Conservation (phyloP, 768 basidiomycete species). For the Tylopilus sp. region DNA sequence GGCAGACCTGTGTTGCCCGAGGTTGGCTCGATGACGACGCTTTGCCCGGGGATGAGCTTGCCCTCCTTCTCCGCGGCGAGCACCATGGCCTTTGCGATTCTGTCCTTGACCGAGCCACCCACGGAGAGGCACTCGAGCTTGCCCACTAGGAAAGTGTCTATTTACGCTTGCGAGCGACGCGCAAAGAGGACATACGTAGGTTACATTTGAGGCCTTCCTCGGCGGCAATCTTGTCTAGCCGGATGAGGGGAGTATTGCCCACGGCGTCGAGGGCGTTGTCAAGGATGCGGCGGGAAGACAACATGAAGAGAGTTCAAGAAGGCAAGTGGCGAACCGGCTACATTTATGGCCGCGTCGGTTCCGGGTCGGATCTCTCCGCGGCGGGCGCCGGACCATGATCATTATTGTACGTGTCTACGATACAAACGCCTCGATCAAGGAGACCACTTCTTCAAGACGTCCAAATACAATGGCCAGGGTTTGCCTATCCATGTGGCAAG, state of each 20-base stretch:
- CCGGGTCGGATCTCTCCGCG: constrained; percentile 10
- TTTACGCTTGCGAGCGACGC: neutral
- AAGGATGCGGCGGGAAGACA: constrained; percentile 47
- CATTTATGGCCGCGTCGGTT: neutral
- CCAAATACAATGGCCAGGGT: constrained; percentile 51
- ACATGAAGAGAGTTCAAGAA: constrained; percentile 22
- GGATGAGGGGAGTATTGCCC: constrained; percentile 87
- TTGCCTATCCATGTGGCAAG: constrained; percentile 64
- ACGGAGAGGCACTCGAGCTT: constrained; percentile 89
- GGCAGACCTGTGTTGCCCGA: constrained; percentile 89
- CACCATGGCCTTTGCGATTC: constrained; percentile 96
- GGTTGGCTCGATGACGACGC: constrained; percentile 92
- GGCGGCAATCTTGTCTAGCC: constrained; percentile 74
- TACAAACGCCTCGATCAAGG: no score
- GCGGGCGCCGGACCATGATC: no score
- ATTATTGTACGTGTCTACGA: no score
- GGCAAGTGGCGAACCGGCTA: neutral
- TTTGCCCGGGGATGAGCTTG: constrained; percentile 78
- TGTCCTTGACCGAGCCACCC: constrained; percentile 94
- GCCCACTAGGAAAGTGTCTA: constrained; percentile 51
- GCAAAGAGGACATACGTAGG: constrained; percentile 55
- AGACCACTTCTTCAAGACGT: constrained; percentile 20
- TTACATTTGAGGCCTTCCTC: constrained; percentile 83
- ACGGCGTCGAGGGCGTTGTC: constrained; percentile 81
- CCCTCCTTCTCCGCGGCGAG: constrained; percentile 91